A percentile compares a stretch with the other conserved stretches of the same genome.
These are phyloP conservation scores for Balamuthia mandrillaris DNA, from an alignment of 208 protist genomes.

Conservation along the genomic window DNA sequence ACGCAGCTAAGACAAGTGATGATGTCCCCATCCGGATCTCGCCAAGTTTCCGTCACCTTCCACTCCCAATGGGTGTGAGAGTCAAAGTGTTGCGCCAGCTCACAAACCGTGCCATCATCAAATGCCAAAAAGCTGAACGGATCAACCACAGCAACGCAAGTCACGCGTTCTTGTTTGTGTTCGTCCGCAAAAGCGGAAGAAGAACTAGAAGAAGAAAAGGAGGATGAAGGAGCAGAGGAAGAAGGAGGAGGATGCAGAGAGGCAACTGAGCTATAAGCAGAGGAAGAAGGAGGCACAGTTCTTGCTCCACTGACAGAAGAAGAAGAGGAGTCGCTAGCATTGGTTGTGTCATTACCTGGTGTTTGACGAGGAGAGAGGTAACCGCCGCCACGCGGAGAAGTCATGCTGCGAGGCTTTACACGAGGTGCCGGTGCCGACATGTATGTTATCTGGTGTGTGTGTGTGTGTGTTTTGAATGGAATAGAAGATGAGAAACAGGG, in stretches of 20 bases:
- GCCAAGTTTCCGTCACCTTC: conserved; percentile 3
- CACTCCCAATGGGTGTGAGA: conserved; percentile 18
- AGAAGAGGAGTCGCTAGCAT: too few relatives aligned
- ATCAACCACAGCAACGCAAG: conserved; percentile 6
- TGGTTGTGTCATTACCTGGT: too few relatives aligned
- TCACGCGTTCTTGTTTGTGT: conserved; percentile 2
- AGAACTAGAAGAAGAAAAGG: background rate
- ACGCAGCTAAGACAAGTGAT: conserved; percentile 25
- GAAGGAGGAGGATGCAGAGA: too few relatives aligned
- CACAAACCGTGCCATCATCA: conserved; percentile 2
- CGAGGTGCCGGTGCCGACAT: background rate
- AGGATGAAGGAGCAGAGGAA: background rate
- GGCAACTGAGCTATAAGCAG: too few relatives aligned
- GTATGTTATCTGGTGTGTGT: background rate
- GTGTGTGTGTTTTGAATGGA: too few relatives aligned
- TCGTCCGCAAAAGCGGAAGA: background rate
- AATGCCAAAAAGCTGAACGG: background rate
- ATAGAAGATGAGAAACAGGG: too few relatives aligned
- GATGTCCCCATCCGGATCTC: background rate
- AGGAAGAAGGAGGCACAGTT: too few relatives aligned
- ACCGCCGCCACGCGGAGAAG: too few relatives aligned
- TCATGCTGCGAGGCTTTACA: background rate
- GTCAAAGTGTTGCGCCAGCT: conserved; percentile 29
- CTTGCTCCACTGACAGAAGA: too few relatives aligned
- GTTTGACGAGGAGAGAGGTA: too few relatives aligned